These are phyloP conservation scores for Raddia guianensis DNA, from an alignment of 176 grass and related monocot genomes.

Conservation along the genomic window DNA sequence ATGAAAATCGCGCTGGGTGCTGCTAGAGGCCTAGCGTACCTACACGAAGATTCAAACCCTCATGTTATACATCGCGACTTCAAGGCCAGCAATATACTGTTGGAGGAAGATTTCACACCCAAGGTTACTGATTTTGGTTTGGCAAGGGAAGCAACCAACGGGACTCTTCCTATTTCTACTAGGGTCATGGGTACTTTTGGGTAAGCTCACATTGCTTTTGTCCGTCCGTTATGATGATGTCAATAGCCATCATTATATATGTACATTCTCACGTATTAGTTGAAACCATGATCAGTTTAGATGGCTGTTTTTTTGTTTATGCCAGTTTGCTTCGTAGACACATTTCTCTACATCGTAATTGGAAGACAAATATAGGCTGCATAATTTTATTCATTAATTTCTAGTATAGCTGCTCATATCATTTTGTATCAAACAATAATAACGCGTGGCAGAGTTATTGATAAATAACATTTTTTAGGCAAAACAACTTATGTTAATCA, in stretches of 20 bases:
- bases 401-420: neutral
- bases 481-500: neutral
- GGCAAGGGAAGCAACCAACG: constrained; percentile 91
- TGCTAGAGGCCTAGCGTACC: constrained; percentile 92
- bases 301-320: constrained; percentile 5
- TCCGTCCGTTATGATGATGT: constrained; percentile 10
- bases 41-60: constrained; percentile 96
- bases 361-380: neutral
- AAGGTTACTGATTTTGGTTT: constrained; percentile 99
- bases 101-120: constrained; percentile 95
- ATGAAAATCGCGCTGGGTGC: constrained; percentile 93
- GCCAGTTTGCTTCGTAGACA: constrained; percentile 1
- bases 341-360: neutral
- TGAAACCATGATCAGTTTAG: neutral
- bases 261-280: neutral
- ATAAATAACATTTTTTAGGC: constrained; percentile 12
- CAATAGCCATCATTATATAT: constrained; percentile 13
- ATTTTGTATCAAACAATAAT: constrained; percentile 14
- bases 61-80: constrained; percentile 98
- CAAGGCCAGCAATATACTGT: constrained; percentile 89
- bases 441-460: neutral
- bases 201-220: constrained; percentile 51
- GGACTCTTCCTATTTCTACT: constrained; percentile 74
- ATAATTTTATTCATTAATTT: neutral
- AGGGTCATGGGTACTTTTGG: constrained; percentile 98